Evolutionary conservation across 2,329 filamentous ascomycete species (phyloP).

Genomic region (Parasarocladium wereldwijsianum): DNA sequence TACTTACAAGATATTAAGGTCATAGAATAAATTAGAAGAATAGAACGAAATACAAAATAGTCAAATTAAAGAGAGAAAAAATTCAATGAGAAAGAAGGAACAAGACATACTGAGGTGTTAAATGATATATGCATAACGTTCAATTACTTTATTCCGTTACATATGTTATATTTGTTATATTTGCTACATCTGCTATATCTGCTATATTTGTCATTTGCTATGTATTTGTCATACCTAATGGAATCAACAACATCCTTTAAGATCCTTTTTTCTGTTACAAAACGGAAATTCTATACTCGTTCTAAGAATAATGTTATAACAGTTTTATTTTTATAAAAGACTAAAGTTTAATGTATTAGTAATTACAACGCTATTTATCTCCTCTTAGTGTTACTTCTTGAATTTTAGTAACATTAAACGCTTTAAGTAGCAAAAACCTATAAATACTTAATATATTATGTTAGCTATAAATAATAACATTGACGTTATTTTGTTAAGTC

Average conservation of each 20-base stretch:
- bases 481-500: constrained; percentile 1
- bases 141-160: background rate
- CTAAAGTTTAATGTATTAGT: background rate
- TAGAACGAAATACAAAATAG: too few relatives aligned
- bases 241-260: too few relatives aligned
- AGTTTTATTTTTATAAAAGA: background rate
- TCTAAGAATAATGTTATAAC: background rate
- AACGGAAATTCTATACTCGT: too few relatives aligned
- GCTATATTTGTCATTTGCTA: background rate
- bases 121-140: background rate
- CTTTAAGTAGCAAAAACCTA: too few relatives aligned
- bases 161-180: background rate
- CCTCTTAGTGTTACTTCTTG: background rate
- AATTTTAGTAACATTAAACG: too few relatives aligned
- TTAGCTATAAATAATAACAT: background rate
- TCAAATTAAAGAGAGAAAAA: background rate
- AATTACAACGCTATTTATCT: too few relatives aligned
- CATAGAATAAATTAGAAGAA: too few relatives aligned
- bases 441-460: background rate
- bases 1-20: too few relatives aligned
- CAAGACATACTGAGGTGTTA: background rate
- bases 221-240: background rate
- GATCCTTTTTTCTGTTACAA: too few relatives aligned
- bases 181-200: too few relatives aligned
- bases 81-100: too few relatives aligned